These are phyloP conservation scores for Beauveria sp. DNA, from an alignment of 2,329 filamentous ascomycete species.

Conservation along the genomic window DNA sequence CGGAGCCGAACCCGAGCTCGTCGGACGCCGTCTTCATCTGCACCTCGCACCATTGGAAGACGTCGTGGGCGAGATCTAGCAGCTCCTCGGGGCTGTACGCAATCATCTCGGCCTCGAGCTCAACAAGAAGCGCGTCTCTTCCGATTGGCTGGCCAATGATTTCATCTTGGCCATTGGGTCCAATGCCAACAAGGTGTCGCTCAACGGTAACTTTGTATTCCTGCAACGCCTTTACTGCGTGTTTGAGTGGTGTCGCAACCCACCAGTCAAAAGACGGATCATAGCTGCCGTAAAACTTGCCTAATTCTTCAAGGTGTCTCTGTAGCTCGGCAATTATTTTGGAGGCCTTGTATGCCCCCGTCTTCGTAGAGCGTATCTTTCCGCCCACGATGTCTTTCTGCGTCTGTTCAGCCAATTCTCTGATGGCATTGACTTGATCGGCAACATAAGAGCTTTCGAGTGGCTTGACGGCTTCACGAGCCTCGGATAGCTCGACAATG, in stretches of 20 bases:
- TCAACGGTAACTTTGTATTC: slow-evolving; percentile 30
- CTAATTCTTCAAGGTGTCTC: slow-evolving; percentile 37
- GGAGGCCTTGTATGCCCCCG: slow-evolving; percentile 39
- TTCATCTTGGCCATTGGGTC: slow-evolving; percentile 34
- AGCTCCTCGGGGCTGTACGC: slow-evolving; percentile 51
- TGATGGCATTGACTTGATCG: slow-evolving; percentile 29
- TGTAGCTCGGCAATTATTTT: slow-evolving; percentile 34
- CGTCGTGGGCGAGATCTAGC: slow-evolving; percentile 39
- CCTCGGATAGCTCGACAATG: slow-evolving; percentile 39
- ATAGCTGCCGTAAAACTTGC: slow-evolving; percentile 45
- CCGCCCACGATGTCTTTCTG: slow-evolving; percentile 26
- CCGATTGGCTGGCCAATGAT: slow-evolving; percentile 53
- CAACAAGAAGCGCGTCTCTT: slow-evolving; percentile 39
- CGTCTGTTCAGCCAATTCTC: slow-evolving; percentile 24
- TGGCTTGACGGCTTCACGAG: slow-evolving; percentile 35
- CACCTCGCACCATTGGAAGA: slow-evolving; percentile 47
- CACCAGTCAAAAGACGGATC: slow-evolving; percentile 53
- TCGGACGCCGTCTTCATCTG: slow-evolving; percentile 46
- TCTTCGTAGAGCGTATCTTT: slow-evolving; percentile 29
- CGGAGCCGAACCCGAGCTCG: slow-evolving; percentile 37
- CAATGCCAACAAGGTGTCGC: slow-evolving; percentile 36
- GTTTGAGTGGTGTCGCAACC: slow-evolving; percentile 37
- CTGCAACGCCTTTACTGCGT: slow-evolving; percentile 29
- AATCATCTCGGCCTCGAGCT: slow-evolving; percentile 50
- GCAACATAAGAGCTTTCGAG: slow-evolving; percentile 37